These are phyloP conservation scores for Populus trichocarpa DNA, from an alignment of 441 rosid genomes.

Conservation along the genomic window DNA sequence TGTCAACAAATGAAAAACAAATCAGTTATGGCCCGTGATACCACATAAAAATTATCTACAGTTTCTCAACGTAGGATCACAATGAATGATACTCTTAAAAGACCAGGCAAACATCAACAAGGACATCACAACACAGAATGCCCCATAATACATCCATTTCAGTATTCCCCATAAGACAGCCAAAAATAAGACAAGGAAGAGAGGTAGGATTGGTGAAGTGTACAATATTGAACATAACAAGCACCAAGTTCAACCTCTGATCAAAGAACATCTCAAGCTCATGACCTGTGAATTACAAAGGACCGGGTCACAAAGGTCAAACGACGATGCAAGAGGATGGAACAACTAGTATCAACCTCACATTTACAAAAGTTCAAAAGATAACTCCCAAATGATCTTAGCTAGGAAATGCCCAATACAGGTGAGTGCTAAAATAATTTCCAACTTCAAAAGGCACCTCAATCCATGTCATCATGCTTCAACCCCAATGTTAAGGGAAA, in stretches of 20 bases:
- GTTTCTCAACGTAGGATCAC: neutral
- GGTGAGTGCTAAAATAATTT: neutral
- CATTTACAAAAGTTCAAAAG: neutral
- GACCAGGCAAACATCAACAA: neutral
- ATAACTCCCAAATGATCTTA: neutral
- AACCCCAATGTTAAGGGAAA: neutral
- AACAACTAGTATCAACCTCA: neutral
- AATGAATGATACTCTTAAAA: neutral
- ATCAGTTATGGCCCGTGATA: neutral
- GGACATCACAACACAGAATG: neutral
- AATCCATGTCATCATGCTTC: neutral
- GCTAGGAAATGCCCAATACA: neutral
- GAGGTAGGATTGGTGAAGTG: neutral
- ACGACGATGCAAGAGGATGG: neutral
- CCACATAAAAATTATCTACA: neutral
- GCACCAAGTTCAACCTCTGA: neutral
- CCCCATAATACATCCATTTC: neutral
- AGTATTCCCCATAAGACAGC: neutral
- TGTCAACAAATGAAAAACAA: neutral
- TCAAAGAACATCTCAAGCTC: neutral
- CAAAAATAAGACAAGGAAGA: neutral
- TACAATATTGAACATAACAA: neutral
- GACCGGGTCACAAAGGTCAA: neutral
- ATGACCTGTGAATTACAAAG: neutral
- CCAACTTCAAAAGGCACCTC: neutral